Evolutionary conservation across 805 yeast species (phyloP).

Genomic region (Naumovozyma castellii): DNA sequence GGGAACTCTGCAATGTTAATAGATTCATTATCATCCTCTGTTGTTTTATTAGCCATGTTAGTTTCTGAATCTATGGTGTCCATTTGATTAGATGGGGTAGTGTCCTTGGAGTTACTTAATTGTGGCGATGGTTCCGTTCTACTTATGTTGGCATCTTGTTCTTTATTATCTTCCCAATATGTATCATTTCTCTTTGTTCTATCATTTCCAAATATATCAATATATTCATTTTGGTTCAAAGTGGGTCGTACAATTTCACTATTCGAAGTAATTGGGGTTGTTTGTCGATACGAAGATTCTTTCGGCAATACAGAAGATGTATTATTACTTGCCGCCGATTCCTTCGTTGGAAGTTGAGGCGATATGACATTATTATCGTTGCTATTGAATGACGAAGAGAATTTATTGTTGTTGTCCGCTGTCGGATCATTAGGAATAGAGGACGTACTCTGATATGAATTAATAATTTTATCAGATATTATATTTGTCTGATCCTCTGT

Average conservation of each 20-base stretch:
- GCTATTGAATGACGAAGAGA: background rate
- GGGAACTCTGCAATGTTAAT: conserved; percentile 70
- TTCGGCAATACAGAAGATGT: background rate
- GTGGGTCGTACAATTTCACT: background rate
- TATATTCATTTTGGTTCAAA: background rate
- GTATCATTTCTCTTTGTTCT: too few species aligned
- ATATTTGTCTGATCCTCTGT: background rate
- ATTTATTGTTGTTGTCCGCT: background rate
- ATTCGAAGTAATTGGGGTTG: background rate
- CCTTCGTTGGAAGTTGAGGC: background rate
- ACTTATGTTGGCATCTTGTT: too few species aligned
- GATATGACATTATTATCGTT: background rate
- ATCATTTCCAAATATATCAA: too few species aligned
- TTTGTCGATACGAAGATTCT: background rate
- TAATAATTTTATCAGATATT: background rate
- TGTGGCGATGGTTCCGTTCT: background rate
- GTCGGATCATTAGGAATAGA: too few species aligned
- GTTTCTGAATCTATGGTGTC: background rate
- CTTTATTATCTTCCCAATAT: too few species aligned
- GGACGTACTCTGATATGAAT: too few species aligned
- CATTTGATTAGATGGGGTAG: background rate
- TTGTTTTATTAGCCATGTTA: background rate
- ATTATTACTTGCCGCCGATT: background rate
- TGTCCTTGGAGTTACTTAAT: too few species aligned
- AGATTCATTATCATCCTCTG: conserved; percentile 1